Percentiles rank a stretch among this genome's conserved stretches.
Conservation (phyloP, 192 early-diverging fungal genomes). For the Allomyces javanicus region DNA sequence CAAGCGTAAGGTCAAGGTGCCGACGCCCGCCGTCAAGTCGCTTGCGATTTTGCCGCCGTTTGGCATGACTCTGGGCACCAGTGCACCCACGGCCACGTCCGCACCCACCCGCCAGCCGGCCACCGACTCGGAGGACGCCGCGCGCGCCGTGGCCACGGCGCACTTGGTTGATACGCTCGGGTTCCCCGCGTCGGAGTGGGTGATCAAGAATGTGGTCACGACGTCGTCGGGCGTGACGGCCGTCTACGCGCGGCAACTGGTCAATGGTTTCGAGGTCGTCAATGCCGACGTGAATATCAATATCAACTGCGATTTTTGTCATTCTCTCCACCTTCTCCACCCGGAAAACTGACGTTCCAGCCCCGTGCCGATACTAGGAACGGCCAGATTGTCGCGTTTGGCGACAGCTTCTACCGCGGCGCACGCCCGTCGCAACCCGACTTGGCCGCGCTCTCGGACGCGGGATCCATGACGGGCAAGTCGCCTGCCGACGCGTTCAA, state of each 20-base stretch:
- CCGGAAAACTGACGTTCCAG: too few relatives aligned
- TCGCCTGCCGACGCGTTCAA: too few relatives aligned
- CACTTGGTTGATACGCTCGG: not conserved
- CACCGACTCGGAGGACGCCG: not conserved
- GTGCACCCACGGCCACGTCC: too few relatives aligned
- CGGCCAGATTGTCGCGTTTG: not conserved
- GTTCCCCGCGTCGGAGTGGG: not conserved
- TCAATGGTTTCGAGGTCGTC: slow-evolving; percentile 45
- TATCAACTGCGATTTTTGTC: slow-evolving; percentile 8
- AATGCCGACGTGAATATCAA: slow-evolving; percentile 78
- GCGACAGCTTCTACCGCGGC: not conserved
- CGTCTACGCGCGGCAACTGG: slow-evolving; percentile 56
- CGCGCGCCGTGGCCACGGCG: not conserved
- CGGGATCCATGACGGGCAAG: too few relatives aligned
- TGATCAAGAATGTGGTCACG: not conserved
- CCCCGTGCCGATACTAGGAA: not conserved
- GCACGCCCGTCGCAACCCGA: not conserved
- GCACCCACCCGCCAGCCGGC: not conserved
- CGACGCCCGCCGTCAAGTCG: too few relatives aligned
- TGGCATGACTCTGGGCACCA: too few relatives aligned
- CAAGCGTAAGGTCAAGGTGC: too few relatives aligned
- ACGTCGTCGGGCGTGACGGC: slow-evolving; percentile 47
- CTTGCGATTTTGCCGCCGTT: too few relatives aligned
- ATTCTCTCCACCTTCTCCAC: too few relatives aligned
- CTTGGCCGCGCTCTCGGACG: too few relatives aligned